Percentiles rank a stretch among this genome's conserved stretches.
These are phyloP conservation scores for Xenoacremonium recifei DNA, from an alignment of 2,329 filamentous ascomycete species.

Conservation along the genomic window DNA sequence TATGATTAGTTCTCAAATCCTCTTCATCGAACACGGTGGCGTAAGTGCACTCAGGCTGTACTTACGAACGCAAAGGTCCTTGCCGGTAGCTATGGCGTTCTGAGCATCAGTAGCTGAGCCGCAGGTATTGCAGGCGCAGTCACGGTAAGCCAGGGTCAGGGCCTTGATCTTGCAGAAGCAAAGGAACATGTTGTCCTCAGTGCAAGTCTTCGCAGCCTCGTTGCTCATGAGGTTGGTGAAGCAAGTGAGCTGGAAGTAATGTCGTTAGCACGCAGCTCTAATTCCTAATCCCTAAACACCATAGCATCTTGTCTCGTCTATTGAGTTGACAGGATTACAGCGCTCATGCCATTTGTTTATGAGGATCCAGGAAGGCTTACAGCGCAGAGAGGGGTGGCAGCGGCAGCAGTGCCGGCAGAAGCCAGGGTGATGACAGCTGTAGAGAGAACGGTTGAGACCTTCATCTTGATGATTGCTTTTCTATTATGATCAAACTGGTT, in stretches of 20 bases:
- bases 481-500: too few relatives aligned
- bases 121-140: slow-evolving; percentile 3
- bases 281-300: too few relatives aligned
- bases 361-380: not conserved
- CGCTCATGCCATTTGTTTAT: not conserved
- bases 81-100: not conserved
- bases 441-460: slow-evolving; percentile 1
- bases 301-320: too few relatives aligned
- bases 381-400: slow-evolving; percentile 5
- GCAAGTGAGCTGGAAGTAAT: not conserved
- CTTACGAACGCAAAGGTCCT: slow-evolving; percentile 1
- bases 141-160: slow-evolving; percentile 5
- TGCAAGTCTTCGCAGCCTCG: slow-evolving; percentile 2
- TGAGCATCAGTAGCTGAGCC: not conserved
- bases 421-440: slow-evolving; percentile 1
- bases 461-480: slow-evolving; percentile 1
- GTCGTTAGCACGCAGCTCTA: too few relatives aligned
- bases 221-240: slow-evolving; percentile 2
- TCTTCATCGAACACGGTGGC: too few relatives aligned
- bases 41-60: too few relatives aligned
- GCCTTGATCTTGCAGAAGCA: slow-evolving; percentile 8
- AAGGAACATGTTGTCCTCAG: slow-evolving; percentile 6
- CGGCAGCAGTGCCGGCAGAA: slow-evolving; percentile 2
- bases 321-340: too few relatives aligned
- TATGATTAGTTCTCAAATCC: not conserved